Evolutionary conservation across 192 early-diverging fungal genomes (phyloP), one percentile per base, ranked within the genome.

Genomic region (Phycomyces nitens): DNA sequence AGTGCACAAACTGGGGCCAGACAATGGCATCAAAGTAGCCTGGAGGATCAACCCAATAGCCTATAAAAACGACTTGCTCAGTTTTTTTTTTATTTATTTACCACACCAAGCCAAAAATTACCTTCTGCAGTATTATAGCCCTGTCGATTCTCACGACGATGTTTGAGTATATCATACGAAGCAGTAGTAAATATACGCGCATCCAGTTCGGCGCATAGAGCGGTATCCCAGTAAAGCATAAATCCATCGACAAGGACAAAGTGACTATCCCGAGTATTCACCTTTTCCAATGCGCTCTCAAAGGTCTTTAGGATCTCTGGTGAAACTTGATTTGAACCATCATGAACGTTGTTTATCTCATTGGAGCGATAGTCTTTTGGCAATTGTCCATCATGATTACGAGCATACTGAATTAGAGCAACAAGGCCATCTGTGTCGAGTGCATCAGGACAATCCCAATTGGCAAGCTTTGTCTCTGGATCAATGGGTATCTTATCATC

Each of bases 361-460:
- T 81, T 71, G 1, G 71, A 78, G 5, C 68, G 22, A 49, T 77
- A 76, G 12, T 50, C 65, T 15, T 39, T 23, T 1, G 77, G 77
- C n/a, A 83, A 59, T 12, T 41, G 11, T 7, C 76, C 78, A 54
- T 77, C 65, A 51, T 77, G 67, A 41, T 57, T 51, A 40, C 63
- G 76, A 16, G 71, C 57, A 39, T 74, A 55, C 24, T 56, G 39
- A 15, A 85, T 50, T 1, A 60, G 66, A 5, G 55, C 24, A 27
- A 62, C 62, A 56, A 85, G 53, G 12, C 50, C 12, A 1, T 40
- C 3, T 34, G 84, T 82, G 49, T 91, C 87, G n/a, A 90, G 74
- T 2, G 88, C 77, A 15, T 78, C 84, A 5, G 88, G 89, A 34
- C 88, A 89, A 73, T 94, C 92, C 92, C 92, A 94, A 64, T 94